Conservation (phyloP, 768 basidiomycete species). For the Lactifluus subvellereus region DNA sequence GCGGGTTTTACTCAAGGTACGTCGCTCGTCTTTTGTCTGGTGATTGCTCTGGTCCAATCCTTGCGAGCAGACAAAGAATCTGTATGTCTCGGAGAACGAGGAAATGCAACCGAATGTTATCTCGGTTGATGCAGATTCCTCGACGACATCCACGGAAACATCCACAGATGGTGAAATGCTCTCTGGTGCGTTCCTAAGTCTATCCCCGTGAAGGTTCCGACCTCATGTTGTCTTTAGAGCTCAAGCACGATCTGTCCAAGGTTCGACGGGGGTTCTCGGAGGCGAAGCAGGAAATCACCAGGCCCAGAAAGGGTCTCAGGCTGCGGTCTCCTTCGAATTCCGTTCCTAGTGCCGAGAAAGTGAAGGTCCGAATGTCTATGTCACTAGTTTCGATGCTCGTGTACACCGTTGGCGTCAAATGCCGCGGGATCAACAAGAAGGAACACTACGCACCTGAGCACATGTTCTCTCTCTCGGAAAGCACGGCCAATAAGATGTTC, state of each 20-base stretch:
- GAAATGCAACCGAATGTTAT: constrained; percentile 32
- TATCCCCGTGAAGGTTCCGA: neutral
- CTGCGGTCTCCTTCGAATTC: constrained; percentile 20
- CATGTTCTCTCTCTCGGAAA: constrained; percentile 91
- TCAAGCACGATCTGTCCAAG: constrained; percentile 25
- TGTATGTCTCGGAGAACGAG: constrained; percentile 46
- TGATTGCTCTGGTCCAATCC: neutral
- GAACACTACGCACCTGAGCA: constrained; percentile 82
- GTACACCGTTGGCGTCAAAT: constrained; percentile 95
- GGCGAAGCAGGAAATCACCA: constrained; percentile 37
- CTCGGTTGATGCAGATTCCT: constrained; percentile 38
- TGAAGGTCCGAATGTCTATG: constrained; percentile 66
- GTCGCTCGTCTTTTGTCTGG: constrained; percentile 17
- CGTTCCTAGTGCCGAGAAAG: constrained; percentile 21
- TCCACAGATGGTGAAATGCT: constrained; percentile 31
- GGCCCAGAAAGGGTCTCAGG: constrained; percentile 37
- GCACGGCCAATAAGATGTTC: constrained; percentile 66
- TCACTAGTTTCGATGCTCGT: constrained; percentile 71
- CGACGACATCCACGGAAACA: constrained; percentile 36
- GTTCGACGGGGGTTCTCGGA: constrained; percentile 26
- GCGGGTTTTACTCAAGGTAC: constrained; percentile 77
- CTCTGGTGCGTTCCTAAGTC: constrained; percentile 9
- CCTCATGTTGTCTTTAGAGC: constrained; percentile 21
- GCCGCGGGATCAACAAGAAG: constrained; percentile 82
- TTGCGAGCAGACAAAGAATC: constrained; percentile 61